Conservation (phyloP, 176 grass and related monocot genomes). For the Bolboschoenus planiculmis region DNA sequence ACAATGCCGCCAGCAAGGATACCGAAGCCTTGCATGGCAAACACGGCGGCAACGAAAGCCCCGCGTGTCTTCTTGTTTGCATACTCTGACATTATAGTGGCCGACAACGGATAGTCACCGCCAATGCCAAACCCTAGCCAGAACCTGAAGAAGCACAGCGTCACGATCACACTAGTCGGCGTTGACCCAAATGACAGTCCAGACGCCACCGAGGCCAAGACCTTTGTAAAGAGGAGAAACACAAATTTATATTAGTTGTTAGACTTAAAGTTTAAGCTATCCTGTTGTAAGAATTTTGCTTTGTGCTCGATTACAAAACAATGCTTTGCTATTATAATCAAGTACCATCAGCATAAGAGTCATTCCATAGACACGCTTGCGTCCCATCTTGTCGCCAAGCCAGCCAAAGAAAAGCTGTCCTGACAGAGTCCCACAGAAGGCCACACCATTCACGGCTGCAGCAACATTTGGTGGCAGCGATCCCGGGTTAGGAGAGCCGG, state of each 20-base stretch:
- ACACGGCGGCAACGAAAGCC: slow-evolving; percentile 14
- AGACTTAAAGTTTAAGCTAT: not conserved
- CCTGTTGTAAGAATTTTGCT: not conserved
- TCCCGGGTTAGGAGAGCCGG: slow-evolving; percentile 38
- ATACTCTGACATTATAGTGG: slow-evolving; percentile 19
- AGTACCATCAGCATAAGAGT: slow-evolving; percentile 72
- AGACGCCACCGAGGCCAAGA: slow-evolving; percentile 8
- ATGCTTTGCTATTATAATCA: slow-evolving; percentile 14
- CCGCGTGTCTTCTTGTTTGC: slow-evolving; percentile 11
- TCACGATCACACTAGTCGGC: not conserved
- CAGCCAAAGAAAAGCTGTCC: slow-evolving; percentile 94
- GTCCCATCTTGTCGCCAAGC: slow-evolving; percentile 84
- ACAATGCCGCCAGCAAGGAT: slow-evolving; percentile 4
- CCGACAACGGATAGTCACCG: slow-evolving; percentile 44
- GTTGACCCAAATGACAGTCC: slow-evolving; percentile 7
- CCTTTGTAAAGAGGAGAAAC: not conserved
- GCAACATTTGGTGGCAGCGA: slow-evolving; percentile 45
- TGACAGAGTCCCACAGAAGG: slow-evolving; percentile 56
- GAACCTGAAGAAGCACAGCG: slow-evolving; percentile 86
- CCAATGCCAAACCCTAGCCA: slow-evolving; percentile 95
- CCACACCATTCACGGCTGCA: slow-evolving; percentile 59
- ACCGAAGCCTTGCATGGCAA: slow-evolving; percentile 35
- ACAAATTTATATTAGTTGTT: not conserved
- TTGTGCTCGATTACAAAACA: not conserved
- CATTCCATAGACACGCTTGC: slow-evolving; percentile 77